phyloP scores from a whole-genome alignment of 768 basidiomycete genomes.

The Pleurotus giganteus region DNA sequence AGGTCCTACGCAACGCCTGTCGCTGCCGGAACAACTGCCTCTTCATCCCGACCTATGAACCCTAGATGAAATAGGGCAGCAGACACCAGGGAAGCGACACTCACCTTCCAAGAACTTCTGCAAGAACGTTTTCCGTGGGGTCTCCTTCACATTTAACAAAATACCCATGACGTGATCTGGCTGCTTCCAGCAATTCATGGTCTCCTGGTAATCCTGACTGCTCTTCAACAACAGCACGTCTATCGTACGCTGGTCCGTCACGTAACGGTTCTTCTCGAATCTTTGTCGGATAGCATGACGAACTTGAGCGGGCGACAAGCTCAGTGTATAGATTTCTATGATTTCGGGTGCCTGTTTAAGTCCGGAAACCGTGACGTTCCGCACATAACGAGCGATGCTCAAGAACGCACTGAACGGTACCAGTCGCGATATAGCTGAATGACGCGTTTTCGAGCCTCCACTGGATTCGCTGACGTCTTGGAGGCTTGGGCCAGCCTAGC shows the following conservation, averaged over 20 bases:
- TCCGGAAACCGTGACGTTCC: constrained; percentile 7
- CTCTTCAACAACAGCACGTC: constrained; percentile 86
- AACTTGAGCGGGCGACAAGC: constrained; percentile 72
- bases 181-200: constrained; percentile 93
- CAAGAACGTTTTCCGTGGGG: constrained; percentile 62
- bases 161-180: constrained; percentile 77
- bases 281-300: constrained; percentile 80
- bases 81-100: constrained; percentile 21
- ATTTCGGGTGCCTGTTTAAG: constrained; percentile 84
- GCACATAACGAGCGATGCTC: constrained; percentile 1
- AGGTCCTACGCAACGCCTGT: constrained; percentile 38
- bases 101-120: constrained; percentile 83
- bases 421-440: constrained; percentile 87
- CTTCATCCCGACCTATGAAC: constrained; percentile 70
- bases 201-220: constrained; percentile 89
- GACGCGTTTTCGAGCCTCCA: constrained; percentile 66
- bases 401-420: constrained; percentile 79
- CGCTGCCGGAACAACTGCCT: constrained; percentile 68
- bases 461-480: constrained; percentile 49
- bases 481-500: constrained; percentile 77
- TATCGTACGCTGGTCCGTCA: constrained; percentile 78
- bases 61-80: not conserved
- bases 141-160: constrained; percentile 46
- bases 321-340: constrained; percentile 75
- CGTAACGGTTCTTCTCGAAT: constrained; percentile 83